Conservation (phyloP, 352 stramenopile genomes). For the Globisporangium recalcitrans region DNA sequence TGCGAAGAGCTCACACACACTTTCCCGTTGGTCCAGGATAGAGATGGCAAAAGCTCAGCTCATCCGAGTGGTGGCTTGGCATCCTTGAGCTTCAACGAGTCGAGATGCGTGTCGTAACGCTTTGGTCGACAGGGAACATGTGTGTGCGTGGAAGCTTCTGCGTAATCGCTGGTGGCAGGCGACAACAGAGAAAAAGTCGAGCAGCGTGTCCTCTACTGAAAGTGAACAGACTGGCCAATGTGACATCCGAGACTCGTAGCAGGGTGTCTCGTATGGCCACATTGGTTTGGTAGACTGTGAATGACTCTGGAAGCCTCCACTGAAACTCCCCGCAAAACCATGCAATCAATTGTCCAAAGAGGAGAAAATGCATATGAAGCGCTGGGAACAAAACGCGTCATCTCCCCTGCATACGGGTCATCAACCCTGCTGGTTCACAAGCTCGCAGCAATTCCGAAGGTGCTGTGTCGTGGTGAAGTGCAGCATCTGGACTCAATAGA, state of each 20-base stretch:
- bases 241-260: too few species aligned
- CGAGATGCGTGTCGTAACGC: not conserved
- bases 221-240: too few species aligned
- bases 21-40: not conserved
- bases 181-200: too few species aligned
- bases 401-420: not conserved
- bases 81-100: constrained; percentile 1
- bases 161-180: not conserved
- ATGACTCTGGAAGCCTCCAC: too few species aligned
- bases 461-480: not conserved
- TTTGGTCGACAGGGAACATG: not conserved
- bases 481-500: not conserved
- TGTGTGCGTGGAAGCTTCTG: too few species aligned
- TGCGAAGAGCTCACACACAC: not conserved
- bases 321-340: too few species aligned
- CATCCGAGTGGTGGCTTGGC: not conserved
- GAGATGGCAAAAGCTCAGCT: not conserved
- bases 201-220: too few species aligned
- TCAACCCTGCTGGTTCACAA: not conserved
- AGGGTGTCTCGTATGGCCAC: too few species aligned
- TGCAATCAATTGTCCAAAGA: too few species aligned
- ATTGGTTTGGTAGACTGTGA: too few species aligned
- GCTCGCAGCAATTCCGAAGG: not conserved
- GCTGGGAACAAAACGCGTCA: not conserved
- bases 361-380: too few species aligned